Conservation (phyloP, 2,329 filamentous ascomycete species). For the Fusarium anthophilum region DNA sequence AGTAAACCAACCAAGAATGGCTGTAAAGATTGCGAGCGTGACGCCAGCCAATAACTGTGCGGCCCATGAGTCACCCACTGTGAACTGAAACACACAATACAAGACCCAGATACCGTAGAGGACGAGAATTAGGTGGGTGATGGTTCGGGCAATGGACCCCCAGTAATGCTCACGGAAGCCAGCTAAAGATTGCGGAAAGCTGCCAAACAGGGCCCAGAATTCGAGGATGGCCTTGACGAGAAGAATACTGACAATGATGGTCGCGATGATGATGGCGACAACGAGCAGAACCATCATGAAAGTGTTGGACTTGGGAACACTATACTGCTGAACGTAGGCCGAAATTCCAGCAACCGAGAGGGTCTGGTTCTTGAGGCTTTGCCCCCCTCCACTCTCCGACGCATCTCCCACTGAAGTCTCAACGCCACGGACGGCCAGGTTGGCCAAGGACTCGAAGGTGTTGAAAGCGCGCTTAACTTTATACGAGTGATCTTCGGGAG, state of each 20-base stretch:
- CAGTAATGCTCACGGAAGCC: constrained; percentile 97
- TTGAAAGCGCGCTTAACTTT: constrained; percentile 65
- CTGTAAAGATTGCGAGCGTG: constrained; percentile 83
- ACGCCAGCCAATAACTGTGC: constrained; percentile 85
- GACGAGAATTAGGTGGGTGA: constrained; percentile 89
- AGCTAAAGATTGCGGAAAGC: constrained; percentile 79
- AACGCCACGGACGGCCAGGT: constrained; percentile 64
- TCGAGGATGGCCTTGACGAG: constrained; percentile 93
- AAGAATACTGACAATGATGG: constrained; percentile 85
- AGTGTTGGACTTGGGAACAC: constrained; percentile 87
- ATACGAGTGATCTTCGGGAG: constrained; percentile 50
- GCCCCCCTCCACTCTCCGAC: constrained; percentile 39
- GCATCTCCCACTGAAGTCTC: constrained; percentile 56
- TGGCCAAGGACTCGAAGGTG: constrained; percentile 58
- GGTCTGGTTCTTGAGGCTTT: constrained; percentile 48
- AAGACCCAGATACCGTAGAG: constrained; percentile 95
- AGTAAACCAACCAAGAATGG: constrained; percentile 81
- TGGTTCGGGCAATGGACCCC: constrained; percentile 87
- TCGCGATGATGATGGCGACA: constrained; percentile 86
- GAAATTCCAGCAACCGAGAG: constrained; percentile 77
- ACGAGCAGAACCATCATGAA: constrained; percentile 96
- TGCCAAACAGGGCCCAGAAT: constrained; percentile 88
- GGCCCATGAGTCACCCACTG: constrained; percentile 91
- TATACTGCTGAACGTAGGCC: constrained; percentile 83
- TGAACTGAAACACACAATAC: constrained; percentile 97